Evolutionary conservation across 768 basidiomycete genomes (phyloP).

Genomic region (Thelephora aurantiotincta): DNA sequence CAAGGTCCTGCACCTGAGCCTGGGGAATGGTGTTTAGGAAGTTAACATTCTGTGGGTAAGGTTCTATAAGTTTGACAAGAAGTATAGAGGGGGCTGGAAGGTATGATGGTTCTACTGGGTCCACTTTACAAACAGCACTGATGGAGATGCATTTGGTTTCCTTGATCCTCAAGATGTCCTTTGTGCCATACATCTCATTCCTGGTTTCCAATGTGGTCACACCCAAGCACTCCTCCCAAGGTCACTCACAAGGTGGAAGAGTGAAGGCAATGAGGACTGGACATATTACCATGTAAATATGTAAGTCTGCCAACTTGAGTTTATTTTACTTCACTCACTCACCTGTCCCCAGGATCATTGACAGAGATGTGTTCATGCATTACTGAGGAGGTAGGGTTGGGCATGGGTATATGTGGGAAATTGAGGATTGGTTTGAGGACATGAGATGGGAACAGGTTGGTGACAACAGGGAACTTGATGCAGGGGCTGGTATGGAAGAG

Average conservation of each 20-base stretch:
- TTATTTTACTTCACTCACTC: background rate
- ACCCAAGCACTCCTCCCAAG: slow-evolving; percentile 7
- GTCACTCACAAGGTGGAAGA: slow-evolving; percentile 4
- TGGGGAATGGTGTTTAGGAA: background rate
- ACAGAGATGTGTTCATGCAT: slow-evolving; percentile 16
- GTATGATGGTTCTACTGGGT: slow-evolving; percentile 20
- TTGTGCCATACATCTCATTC: slow-evolving; percentile 26
- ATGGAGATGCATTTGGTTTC: slow-evolving; percentile 26
- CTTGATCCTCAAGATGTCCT: slow-evolving; percentile 28
- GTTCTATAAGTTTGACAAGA: slow-evolving; percentile 1
- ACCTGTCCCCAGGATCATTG: slow-evolving; percentile 14
- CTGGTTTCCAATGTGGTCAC: slow-evolving; percentile 19
- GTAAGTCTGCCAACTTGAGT: slow-evolving; percentile 6
- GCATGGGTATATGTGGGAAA: slow-evolving; percentile 5
- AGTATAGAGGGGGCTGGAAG: slow-evolving; percentile 10
- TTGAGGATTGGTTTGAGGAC: no score
- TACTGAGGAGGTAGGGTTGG: slow-evolving; percentile 14
- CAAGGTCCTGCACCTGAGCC: slow-evolving; percentile 5
- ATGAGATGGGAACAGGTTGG: no score
- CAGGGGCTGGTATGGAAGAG: no score
- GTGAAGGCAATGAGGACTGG: slow-evolving; percentile 8
- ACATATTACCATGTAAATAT: slow-evolving; percentile 13
- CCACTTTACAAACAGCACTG: slow-evolving; percentile 20
- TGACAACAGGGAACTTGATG: no score
- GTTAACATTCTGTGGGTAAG: slow-evolving; percentile 1